Conservation (phyloP, 2,329 filamentous ascomycete genomes). For the Acarospora socialis region DNA sequence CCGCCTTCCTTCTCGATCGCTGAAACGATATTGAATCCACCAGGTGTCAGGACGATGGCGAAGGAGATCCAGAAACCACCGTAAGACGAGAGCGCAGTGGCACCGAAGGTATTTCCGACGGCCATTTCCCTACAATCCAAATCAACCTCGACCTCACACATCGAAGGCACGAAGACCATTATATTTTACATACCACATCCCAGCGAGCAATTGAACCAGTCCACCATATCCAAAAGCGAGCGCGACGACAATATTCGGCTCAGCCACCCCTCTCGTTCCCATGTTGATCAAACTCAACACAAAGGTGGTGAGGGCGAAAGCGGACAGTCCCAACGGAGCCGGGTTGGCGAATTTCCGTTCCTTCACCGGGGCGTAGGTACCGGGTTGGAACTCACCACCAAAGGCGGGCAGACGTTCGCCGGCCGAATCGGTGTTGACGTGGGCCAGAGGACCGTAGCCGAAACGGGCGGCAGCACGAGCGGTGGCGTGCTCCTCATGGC, state of each 20-base stretch:
- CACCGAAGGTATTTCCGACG: conserved; percentile 75
- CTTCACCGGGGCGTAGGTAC: conserved; percentile 50
- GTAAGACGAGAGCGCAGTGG: conserved; percentile 66
- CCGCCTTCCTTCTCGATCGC: conserved; percentile 25
- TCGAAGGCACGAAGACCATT: neutral
- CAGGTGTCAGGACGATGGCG: conserved; percentile 55
- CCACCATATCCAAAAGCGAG: conserved; percentile 64
- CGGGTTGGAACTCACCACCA: conserved; percentile 60
- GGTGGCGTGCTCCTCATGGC: conserved; percentile 29
- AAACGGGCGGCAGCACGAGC: conserved; percentile 32
- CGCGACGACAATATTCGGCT: conserved; percentile 53
- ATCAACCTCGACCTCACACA: conserved; percentile 2
- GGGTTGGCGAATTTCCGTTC: conserved; percentile 64
- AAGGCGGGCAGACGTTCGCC: conserved; percentile 44
- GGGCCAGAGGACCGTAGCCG: conserved; percentile 37
- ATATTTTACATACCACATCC: conserved; percentile 80
- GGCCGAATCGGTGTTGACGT: conserved; percentile 30
- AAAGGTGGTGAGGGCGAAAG: conserved; percentile 74
- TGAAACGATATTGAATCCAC: conserved; percentile 46
- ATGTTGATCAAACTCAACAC: conserved; percentile 64
- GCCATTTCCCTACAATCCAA: conserved; percentile 56
- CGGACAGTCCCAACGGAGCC: conserved; percentile 59
- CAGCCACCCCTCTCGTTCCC: conserved; percentile 42
- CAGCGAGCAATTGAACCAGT: conserved; percentile 62
- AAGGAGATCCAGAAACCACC: conserved; percentile 74